Evolutionary conservation across 148 eudicot genomes (phyloP), one percentile per base, ranked within the genome.

Genomic region (Silene latifolia): DNA sequence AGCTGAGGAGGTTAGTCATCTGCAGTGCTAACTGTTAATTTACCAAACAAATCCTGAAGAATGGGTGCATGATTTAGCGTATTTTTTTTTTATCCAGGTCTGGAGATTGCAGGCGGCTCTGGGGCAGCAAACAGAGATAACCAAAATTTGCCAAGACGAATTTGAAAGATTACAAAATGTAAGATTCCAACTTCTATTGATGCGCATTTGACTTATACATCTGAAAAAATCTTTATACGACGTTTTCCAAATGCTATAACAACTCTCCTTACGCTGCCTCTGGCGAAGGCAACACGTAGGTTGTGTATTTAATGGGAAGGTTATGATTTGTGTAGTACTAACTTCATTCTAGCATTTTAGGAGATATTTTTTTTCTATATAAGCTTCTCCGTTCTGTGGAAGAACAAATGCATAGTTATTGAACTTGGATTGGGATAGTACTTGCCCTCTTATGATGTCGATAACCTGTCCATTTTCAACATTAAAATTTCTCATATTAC

Each of bases 101-200:
- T 91, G 98, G 97, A 88, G 96, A 83, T 88, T 94, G 80, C 98
- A 94, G 84, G 98, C 97, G 64, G 98, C 97, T 68, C 91, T 94
- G 29, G 93, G 96, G n/a, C 91, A 94, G 88, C 98, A 94, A 84
- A 84, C 90, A 32, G 97, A 91, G 79, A 90, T 90, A 82, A 91
- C 93, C 72, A 91, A 91, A 80, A 80, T 80, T 82, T 91, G 89
- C 78, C 93, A 90, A 79, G 96, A 90, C 80, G 97, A 94, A 81
- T 90, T 80, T 81, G 98, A 94, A 83, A 83, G 89, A 85, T 88
- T 94, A 70, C 96, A 94, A 85, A 86, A 90, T 86, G 98, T 91
- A 89, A 87, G 29, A 35, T 48, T 74, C 78, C 57, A 56, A 53
- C 42, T 56, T 46, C 71, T 72, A 20, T 67, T 59, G 17, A 54